Evolutionary conservation across 257 asterid genomes (phyloP), one percentile per base, ranked within the genome.

Genomic region (Cinchona pubescens): DNA sequence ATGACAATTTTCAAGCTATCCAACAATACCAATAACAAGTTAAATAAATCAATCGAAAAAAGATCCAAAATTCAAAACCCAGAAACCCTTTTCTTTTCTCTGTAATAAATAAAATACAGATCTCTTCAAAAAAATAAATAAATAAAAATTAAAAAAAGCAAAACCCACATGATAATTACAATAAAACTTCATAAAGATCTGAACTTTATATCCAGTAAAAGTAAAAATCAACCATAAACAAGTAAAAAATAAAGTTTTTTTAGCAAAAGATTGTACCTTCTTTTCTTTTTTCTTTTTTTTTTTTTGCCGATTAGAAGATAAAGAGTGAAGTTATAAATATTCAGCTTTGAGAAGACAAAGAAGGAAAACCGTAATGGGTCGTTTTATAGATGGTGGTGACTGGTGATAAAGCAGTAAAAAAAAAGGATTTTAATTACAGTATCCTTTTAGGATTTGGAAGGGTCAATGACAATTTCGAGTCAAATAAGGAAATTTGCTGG

Each of bases 61-160:
- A 72, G 58, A 72, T 58, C 76, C 37, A 72, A 15, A 15, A 72
- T 58, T 58, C 58, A 72, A 71, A 58, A 9, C 12, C 67, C 49
- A 55, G 55, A 18, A 12, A 40, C 37, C 25, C 48, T 71, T 5
- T 12, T 10, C 11, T 35, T 53, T n/a, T n/a, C n/a, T 25, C 7
- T 0, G 3, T 12, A 40, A 38, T 16, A 72, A 37, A 56, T 18
- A 19, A 58, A 58, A 72, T 27, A 58, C 58, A 40, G 68, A 72
- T 72, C 58, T 72, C 76, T 27, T 59, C 66, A n/a, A 27, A 7
- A 16, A 15, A 58, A 4, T 5, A 58, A 27, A 53, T 25, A 58
- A 9, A 0, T 27, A 71, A 53, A 11, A 25, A 11, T n/a, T n/a
- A 16, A 72, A 58, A 5, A 27, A 69, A 69, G 42, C 61, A 32